Percentiles rank a stretch among this genome's conserved stretches.
These are phyloP conservation scores for Albugo candida DNA, from an alignment of 352 stramenopile genomes.

Conservation along the genomic window DNA sequence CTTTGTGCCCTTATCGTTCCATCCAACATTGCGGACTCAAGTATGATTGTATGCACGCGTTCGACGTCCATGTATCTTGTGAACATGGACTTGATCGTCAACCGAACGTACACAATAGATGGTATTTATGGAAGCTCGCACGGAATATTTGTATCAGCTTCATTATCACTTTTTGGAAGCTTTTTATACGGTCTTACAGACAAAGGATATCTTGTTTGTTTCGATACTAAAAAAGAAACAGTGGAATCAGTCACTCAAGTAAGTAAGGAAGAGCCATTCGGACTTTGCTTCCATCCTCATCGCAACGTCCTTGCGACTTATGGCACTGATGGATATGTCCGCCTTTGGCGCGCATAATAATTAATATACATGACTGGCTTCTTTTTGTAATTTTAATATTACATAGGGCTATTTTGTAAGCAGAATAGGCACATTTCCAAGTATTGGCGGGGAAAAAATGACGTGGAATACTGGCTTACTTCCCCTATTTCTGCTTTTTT, in stretches of 20 bases:
- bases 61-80: constrained; percentile 65
- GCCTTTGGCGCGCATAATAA: constrained; percentile 61
- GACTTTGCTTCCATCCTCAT: constrained; percentile 72
- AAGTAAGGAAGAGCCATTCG: constrained; percentile 56
- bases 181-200: constrained; percentile 78
- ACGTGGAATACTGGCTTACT: too few relatives aligned
- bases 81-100: constrained; percentile 35
- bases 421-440: too few relatives aligned
- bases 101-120: constrained; percentile 45
- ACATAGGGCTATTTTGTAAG: too few relatives aligned
- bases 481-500: too few relatives aligned
- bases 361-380: not conserved
- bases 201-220: constrained; percentile 63
- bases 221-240: constrained; percentile 14
- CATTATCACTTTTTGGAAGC: constrained; percentile 58
- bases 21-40: constrained; percentile 18
- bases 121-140: constrained; percentile 33
- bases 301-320: constrained; percentile 81
- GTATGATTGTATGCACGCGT: constrained; percentile 77
- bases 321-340: constrained; percentile 63
- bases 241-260: constrained; percentile 70
- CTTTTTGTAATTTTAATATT: too few relatives aligned
- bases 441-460: too few relatives aligned
- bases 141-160: constrained; percentile 76
- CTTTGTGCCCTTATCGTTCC: constrained; percentile 42